Conservation (phyloP, 106 monocot species). For the Agapanthus africanus region DNA sequence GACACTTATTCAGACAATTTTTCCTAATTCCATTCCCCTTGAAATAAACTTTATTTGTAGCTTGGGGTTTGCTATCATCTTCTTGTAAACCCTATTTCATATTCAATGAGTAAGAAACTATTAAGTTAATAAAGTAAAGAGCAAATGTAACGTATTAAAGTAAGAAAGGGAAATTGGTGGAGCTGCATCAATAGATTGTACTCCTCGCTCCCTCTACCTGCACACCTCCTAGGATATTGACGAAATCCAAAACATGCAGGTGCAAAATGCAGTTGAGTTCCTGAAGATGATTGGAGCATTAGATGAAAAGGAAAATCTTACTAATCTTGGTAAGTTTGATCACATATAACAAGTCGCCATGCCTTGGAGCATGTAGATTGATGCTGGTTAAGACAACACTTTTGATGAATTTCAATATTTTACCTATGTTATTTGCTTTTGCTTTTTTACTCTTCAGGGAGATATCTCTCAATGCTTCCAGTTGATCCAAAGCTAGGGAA, state of each 20-base stretch:
- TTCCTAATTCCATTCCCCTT: neutral
- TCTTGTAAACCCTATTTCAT: neutral
- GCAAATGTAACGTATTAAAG: neutral
- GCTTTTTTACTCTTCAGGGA: slow-evolving; percentile 33
- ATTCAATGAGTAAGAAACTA: neutral
- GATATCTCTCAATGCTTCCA: slow-evolving; percentile 94
- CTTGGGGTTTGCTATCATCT: neutral
- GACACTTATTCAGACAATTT: neutral
- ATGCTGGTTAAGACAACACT: neutral
- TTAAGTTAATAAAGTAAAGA: neutral
- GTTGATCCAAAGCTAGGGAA: slow-evolving; percentile 99
- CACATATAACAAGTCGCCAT: neutral
- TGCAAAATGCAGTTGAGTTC: slow-evolving; percentile 92
- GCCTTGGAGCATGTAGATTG: neutral
- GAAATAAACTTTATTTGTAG: neutral
- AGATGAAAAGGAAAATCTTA: slow-evolving; percentile 84
- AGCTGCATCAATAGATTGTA: neutral
- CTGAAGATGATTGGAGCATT: slow-evolving; percentile 93
- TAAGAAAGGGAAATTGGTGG: neutral
- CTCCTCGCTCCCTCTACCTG: too few relatives aligned
- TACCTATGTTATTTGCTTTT: neutral
- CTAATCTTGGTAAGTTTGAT: slow-evolving; percentile 70
- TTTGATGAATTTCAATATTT: neutral
- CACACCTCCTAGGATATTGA: neutral
- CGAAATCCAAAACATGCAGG: slow-evolving; percentile 31